phyloP scores from a whole-genome alignment of 2,329 filamentous ascomycete genomes.

The Verticillium alfalfae region DNA sequence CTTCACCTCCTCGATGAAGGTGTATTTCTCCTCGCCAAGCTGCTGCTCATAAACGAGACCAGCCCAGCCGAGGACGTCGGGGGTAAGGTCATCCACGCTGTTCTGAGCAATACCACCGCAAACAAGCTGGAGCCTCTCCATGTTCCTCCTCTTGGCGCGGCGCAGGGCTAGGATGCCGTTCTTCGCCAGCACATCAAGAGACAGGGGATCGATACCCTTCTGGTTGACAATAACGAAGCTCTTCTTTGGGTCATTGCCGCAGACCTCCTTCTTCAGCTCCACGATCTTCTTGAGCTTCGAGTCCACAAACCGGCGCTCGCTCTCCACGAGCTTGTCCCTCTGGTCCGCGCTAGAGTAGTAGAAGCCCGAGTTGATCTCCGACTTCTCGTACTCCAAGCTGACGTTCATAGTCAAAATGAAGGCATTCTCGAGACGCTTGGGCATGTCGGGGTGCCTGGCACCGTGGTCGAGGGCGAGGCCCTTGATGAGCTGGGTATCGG shows the following conservation, averaged over 20 bases:
- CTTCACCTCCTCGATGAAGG: conserved; percentile 97
- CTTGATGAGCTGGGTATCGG: conserved; percentile 92
- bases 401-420: conserved; percentile 94
- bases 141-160: conserved; percentile 95
- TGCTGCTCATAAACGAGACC: conserved; percentile 96
- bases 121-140: conserved; percentile 94
- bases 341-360: conserved; percentile 98
- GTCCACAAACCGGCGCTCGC: conserved; percentile 91
- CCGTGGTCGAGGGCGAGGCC: conserved; percentile 93
- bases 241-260: conserved; percentile 88
- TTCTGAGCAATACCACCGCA: conserved; percentile 91
- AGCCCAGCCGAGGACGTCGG: conserved; percentile 90
- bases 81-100: conserved; percentile 87
- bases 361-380: conserved; percentile 97
- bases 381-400: conserved; percentile 97
- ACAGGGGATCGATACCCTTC: conserved; percentile 96
- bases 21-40: conserved; percentile 97
- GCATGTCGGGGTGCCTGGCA: conserved; percentile 96
- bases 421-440: conserved; percentile 91
- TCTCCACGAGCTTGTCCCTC: conserved; percentile 96
- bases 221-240: conserved; percentile 98
- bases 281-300: conserved; percentile 97
- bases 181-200: conserved; percentile 92
- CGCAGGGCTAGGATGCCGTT: conserved; percentile 94
- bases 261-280: conserved; percentile 95